Evolutionary conservation across 2,329 filamentous ascomycete genomes (phyloP).

Genomic region (Rhynchosporium secalis): DNA sequence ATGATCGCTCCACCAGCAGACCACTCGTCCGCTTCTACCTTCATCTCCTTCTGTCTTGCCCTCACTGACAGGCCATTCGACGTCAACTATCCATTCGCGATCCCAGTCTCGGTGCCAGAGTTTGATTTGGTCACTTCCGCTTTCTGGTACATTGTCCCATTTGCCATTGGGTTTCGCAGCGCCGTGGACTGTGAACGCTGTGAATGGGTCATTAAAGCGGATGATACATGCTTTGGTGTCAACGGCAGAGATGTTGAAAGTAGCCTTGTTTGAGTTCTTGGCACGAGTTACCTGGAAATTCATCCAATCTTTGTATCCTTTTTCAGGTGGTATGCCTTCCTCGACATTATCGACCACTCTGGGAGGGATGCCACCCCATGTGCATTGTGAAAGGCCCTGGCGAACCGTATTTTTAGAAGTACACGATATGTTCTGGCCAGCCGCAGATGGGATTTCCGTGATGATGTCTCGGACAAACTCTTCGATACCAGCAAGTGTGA

Average conservation of each 20-base stretch:
- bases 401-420: constrained; percentile 43
- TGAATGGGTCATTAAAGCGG: constrained; percentile 67
- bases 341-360: constrained; percentile 55
- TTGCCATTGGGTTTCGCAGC: constrained; percentile 60
- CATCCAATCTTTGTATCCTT: constrained; percentile 59
- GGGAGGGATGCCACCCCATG: constrained; percentile 69
- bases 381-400: constrained; percentile 63
- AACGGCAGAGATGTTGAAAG: constrained; percentile 65
- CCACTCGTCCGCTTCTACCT: constrained; percentile 62
- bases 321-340: constrained; percentile 45
- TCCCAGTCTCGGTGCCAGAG: constrained; percentile 84
- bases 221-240: constrained; percentile 81
- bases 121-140: constrained; percentile 66
- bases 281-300: constrained; percentile 58
- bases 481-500: constrained; percentile 67
- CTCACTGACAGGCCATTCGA: constrained; percentile 55
- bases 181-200: constrained; percentile 62
- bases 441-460: constrained; percentile 67
- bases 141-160: constrained; percentile 59
- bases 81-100: constrained; percentile 68
- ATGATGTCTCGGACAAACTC: constrained; percentile 69
- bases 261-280: constrained; percentile 51
- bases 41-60: constrained; percentile 40
- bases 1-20: constrained; percentile 86
- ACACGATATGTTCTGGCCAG: constrained; percentile 61